Evolutionary conservation across 2,329 filamentous ascomycete species (phyloP).

Genomic region (Aureobasidium sp.): DNA sequence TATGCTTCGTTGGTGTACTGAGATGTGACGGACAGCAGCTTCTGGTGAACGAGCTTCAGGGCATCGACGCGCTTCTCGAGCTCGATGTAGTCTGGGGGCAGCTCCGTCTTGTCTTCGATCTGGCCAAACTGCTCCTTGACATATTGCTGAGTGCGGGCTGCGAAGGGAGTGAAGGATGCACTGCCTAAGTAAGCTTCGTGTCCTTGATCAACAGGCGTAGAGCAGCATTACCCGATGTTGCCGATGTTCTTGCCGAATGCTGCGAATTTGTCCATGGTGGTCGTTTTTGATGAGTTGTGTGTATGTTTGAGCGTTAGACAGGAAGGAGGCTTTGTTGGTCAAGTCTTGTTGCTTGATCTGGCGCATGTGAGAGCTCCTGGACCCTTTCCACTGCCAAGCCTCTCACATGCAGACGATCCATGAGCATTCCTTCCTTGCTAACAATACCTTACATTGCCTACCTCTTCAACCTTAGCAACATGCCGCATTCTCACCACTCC

Average conservation of each 20-base stretch:
- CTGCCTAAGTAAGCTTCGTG: conserved; percentile 44
- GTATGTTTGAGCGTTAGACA: not conserved
- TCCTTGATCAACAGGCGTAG: not conserved
- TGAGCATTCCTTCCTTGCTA: not conserved
- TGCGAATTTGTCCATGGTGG: conserved; percentile 59
- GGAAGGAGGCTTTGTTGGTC: not conserved
- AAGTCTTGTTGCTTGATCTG: not conserved
- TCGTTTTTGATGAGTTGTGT: not conserved
- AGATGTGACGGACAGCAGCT: conserved; percentile 94
- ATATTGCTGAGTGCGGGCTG: conserved; percentile 90
- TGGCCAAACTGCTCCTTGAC: conserved; percentile 96
- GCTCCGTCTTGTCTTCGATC: conserved; percentile 94
- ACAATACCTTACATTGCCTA: not conserved
- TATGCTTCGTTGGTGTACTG: conserved; percentile 84
- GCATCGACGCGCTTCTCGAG: conserved; percentile 98
- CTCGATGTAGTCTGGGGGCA: conserved; percentile 94
- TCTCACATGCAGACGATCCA: not conserved
- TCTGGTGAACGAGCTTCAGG: conserved; percentile 92
- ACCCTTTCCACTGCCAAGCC: conserved; percentile 4
- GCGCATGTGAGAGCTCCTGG: conserved; percentile 3
- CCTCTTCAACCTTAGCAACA: conserved; percentile 38
- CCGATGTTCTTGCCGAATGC: conserved; percentile 63
- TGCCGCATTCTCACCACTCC: conserved; percentile 97
- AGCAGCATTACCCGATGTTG: conserved; percentile 50
- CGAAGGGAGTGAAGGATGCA: conserved; percentile 66